Conservation (phyloP, 345 rosid genomes). For the Salix dunnii region DNA sequence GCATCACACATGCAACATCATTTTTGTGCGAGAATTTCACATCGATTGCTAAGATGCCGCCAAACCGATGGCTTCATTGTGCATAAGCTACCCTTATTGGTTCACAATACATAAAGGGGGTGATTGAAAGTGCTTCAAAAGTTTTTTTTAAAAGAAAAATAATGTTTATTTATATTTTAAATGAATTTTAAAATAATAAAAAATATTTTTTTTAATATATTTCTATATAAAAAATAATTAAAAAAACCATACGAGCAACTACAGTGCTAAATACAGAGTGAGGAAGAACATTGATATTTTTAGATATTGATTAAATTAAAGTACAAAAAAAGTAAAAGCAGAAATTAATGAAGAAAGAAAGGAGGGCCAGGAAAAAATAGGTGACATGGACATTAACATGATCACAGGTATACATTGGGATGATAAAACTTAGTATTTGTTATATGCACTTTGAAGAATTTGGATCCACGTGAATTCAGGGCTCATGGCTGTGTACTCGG, state of each 20-base stretch:
- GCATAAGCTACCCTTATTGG: neutral
- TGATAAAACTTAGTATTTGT: neutral
- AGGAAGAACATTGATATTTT: neutral
- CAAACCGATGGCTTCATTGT: neutral
- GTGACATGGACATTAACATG: slow-evolving; percentile 17
- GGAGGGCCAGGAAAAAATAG: neutral
- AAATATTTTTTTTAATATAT: too few relatives aligned
- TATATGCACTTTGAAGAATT: neutral
- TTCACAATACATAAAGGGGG: neutral
- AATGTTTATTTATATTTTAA: too few relatives aligned
- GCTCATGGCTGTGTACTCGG: slow-evolving; percentile 94
- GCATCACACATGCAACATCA: too few relatives aligned
- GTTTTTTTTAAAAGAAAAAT: too few relatives aligned
- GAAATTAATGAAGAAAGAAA: neutral
- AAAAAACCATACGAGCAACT: too few relatives aligned
- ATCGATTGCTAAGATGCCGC: neutral
- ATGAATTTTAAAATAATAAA: too few relatives aligned
- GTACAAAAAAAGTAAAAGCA: slow-evolving; percentile 7
- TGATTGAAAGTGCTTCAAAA: too few relatives aligned
- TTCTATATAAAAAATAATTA: too few relatives aligned
- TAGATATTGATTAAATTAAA: slow-evolving; percentile 11
- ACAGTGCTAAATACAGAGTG: too few relatives aligned
- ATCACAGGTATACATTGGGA: slow-evolving; percentile 20
- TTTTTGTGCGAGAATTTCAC: neutral
- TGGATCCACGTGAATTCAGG: slow-evolving; percentile 28